Evolutionary conservation across 768 basidiomycete species (phyloP), one percentile per base, ranked within the genome.

Genomic region (Rubroboletus pulcherrimus): DNA sequence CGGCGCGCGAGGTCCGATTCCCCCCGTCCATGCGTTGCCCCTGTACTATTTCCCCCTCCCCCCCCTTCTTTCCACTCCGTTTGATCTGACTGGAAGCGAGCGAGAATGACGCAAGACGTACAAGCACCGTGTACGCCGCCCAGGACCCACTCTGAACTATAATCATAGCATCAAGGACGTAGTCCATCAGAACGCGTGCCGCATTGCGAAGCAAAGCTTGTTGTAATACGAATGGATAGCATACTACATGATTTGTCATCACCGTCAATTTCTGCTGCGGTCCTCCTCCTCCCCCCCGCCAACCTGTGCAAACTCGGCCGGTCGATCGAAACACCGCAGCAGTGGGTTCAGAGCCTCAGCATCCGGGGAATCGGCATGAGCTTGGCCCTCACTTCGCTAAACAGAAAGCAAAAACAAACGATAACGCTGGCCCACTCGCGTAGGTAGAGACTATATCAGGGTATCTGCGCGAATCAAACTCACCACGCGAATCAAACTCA

Each of bases 351-450:
- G 41, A 21, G 11, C 24, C 3, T 4, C 26, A 21, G 26, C 26
- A 26, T 35, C 54, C 46, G 54, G 19, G 17, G 14, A 9, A 37
- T 39, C 56, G 59, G 59, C 15, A 3, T 59, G 65, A 66, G 65
- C 31, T 33, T 56, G 8, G 46, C 56, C 31, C 66, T 53, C 66
- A 65, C 53, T 53, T 59, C 58, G 65, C 65, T 60, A 66, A 47
- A 47, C 1, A 8, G 9, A 39, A 33, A 30, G n/a, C 4, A 41
- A 40, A 39, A 2, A 29, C 0, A 24, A 30, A 19, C 7, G 31
- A 31, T 15, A 26, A n/a, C 29, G 59, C 31, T 24, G 24, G 35
- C 31, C 21, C 21, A 15, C 15, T 47, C 55, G 60, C 51, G 51
- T 53, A 51, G 9, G 26, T 11, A 33, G 51, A 33, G n/a, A 24